A percentile compares a stretch with the other conserved stretches of the same genome.
phyloP scores from a whole-genome alignment of 495 filamentous ascomycete species.

The Hypoxylon trugodes region DNA sequence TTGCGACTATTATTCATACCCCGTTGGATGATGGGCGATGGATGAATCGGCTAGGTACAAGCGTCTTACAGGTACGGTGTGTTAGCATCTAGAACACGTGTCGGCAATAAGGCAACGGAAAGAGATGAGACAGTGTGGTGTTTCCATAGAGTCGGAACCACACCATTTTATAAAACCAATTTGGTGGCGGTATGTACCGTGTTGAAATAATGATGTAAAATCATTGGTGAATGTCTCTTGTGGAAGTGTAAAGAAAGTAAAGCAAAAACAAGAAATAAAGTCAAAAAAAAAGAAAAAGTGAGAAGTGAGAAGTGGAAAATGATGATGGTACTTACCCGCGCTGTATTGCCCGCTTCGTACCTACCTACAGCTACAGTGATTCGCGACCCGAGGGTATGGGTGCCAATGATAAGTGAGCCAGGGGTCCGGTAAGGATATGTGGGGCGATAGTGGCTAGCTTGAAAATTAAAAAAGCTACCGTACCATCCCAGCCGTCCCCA shows the following conservation, averaged over 20 bases:
- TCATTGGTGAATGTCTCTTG: too few species aligned
- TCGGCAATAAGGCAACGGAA: conserved; percentile 27
- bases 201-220: background rate
- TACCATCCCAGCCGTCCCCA: conserved; percentile 10
- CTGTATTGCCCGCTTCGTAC: too few species aligned
- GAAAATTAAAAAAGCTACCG: background rate
- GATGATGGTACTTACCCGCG: background rate
- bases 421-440: conserved; percentile 29
- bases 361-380: conserved; percentile 22
- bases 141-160: conserved; percentile 15
- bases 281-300: conserved; percentile 2
- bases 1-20: background rate
- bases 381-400: conserved; percentile 34
- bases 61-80: conserved; percentile 5
- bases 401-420: conserved; percentile 34
- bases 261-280: too few species aligned
- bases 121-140: conserved; percentile 12
- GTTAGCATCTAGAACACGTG: conserved; percentile 27
- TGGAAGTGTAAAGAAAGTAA: too few species aligned
- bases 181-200: background rate
- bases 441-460: conserved; percentile 21
- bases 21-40: background rate
- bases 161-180: conserved; percentile 22
- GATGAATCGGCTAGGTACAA: conserved; percentile 7
- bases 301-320: background rate